Base-by-base conservation (phyloP, 1,284 basidiomycete genomes). In the Sanghuangporus sanghuang region DNA sequence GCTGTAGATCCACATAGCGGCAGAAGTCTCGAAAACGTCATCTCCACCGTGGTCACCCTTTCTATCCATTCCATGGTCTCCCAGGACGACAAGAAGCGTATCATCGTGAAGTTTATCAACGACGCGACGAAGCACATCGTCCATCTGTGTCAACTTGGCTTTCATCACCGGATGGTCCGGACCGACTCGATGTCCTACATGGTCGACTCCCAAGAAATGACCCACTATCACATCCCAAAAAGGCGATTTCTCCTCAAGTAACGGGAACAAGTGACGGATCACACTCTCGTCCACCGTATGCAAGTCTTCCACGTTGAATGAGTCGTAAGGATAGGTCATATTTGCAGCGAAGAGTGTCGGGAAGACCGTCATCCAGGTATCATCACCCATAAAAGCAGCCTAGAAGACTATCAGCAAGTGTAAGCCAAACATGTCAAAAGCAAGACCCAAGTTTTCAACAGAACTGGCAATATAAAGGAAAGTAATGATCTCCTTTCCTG, bases 301-400 rank as follows among this genome's bases (percentile, higher is more conserved):
- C 16, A 99, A 81, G 73, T 99, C 97, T 75, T 98, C 96, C 64
- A 99, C 96, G 74, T 99, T 96, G 83, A 99, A 99, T 0, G 95
- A 98, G 74, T 98, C 95, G 73, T 89, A 98, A 0, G 95, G 89
- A 73, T 87, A 90, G 0, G 86, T 81, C 76, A 90, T 85, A 67
- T 90, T 87, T 36, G 77, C 71, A 50, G 84, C 80, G 68, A 98
- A 95, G 1, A 85, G 77, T 57, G 82, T 75, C 0, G 96, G 93
- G 72, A 96, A 99, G 14, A 97, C 85, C 2, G 88, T 86, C 73
- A 90, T 84, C 97, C 97, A 99, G 0, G 96, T 99, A 72, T 98
- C 94, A 73, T 99, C 96, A 0, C 96, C 96, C 85, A 93, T 95
- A 72, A 98, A 92, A 0, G 90, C 90, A 61, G 87, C 77, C 82